These are phyloP conservation scores for Suillus paluster DNA, from an alignment of 768 basidiomycete species.

Conservation along the genomic window DNA sequence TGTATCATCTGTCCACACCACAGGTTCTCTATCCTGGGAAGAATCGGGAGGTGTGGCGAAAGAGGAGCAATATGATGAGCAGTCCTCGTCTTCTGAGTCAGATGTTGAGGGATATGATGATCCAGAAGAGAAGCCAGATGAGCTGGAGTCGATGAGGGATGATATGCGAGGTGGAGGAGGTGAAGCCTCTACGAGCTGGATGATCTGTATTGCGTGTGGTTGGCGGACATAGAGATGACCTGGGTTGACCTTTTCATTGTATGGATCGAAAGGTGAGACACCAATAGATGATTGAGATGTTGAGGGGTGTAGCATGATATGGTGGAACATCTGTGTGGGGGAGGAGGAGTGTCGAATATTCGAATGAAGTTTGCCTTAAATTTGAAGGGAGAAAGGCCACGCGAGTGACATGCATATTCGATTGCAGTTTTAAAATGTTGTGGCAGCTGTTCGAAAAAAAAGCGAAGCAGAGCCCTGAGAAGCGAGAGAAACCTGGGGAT, in stretches of 20 bases:
- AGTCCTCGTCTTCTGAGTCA: slow-evolving; percentile 45
- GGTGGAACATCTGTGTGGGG: slow-evolving; percentile 33
- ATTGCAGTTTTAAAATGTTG: slow-evolving; percentile 21
- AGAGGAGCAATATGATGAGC: slow-evolving; percentile 77
- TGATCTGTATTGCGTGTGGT: slow-evolving; percentile 62
- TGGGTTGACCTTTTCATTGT: slow-evolving; percentile 40
- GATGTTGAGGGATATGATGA: slow-evolving; percentile 42
- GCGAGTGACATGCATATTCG: slow-evolving; percentile 25
- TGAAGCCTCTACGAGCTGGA: slow-evolving; percentile 72
- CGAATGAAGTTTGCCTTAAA: slow-evolving; percentile 15
- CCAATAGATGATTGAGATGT: slow-evolving; percentile 26
- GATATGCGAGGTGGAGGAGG: slow-evolving; percentile 54
- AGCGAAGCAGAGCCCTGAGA: slow-evolving; percentile 19
- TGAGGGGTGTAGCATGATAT: slow-evolving; percentile 31
- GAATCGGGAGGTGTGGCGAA: slow-evolving; percentile 48
- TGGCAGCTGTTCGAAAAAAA: slow-evolving; percentile 24
- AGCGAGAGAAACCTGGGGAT: slow-evolving; percentile 23
- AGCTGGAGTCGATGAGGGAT: slow-evolving; percentile 38
- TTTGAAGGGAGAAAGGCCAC: slow-evolving; percentile 32
- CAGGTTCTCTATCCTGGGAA: slow-evolving; percentile 25
- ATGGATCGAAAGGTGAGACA: slow-evolving; percentile 26
- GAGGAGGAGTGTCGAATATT: slow-evolving; percentile 25
- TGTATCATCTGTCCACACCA: slow-evolving; percentile 50
- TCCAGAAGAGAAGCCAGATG: slow-evolving; percentile 43
- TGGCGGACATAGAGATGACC: slow-evolving; percentile 51